Conservation (phyloP, 169 alveolate genomes). For the Eimeria tenella region DNA sequence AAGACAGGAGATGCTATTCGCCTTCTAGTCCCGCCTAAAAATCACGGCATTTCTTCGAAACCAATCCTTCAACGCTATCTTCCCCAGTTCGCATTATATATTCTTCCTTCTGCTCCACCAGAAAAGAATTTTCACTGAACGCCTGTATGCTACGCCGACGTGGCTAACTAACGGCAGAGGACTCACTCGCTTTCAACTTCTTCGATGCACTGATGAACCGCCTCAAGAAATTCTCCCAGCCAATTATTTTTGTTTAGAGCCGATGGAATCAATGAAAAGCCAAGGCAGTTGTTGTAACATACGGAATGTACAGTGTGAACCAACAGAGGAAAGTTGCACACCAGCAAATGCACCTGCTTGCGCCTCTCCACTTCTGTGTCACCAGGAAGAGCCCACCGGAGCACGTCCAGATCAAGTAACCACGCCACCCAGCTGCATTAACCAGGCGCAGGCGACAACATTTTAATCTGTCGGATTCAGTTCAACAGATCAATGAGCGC, state of each 20-base stretch:
- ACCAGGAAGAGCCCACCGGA: slow-evolving; percentile 49
- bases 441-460: neutral
- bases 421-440: slow-evolving; percentile 56
- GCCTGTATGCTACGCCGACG: too few species aligned
- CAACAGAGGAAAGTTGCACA: slow-evolving; percentile 48
- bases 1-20: neutral
- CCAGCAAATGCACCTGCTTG: slow-evolving; percentile 43
- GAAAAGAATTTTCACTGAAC: neutral
- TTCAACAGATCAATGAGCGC: too few species aligned
- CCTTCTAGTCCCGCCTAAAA: too few species aligned
- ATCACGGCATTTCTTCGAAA: neutral
- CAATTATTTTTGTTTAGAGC: slow-evolving; percentile 40
- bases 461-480: too few species aligned
- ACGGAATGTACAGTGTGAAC: slow-evolving; percentile 34
- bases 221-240: slow-evolving; percentile 68
- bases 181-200: slow-evolving; percentile 62
- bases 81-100: neutral
- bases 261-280: slow-evolving; percentile 34
- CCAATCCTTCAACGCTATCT: neutral
- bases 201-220: slow-evolving; percentile 48
- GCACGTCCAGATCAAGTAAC: slow-evolving; percentile 45
- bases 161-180: too few species aligned
- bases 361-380: slow-evolving; percentile 50
- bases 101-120: neutral
- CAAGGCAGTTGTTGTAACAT: slow-evolving; percentile 56